These are phyloP conservation scores for Pelargonium myrrhifolium DNA, from an alignment of 441 rosid species.

Conservation along the genomic window DNA sequence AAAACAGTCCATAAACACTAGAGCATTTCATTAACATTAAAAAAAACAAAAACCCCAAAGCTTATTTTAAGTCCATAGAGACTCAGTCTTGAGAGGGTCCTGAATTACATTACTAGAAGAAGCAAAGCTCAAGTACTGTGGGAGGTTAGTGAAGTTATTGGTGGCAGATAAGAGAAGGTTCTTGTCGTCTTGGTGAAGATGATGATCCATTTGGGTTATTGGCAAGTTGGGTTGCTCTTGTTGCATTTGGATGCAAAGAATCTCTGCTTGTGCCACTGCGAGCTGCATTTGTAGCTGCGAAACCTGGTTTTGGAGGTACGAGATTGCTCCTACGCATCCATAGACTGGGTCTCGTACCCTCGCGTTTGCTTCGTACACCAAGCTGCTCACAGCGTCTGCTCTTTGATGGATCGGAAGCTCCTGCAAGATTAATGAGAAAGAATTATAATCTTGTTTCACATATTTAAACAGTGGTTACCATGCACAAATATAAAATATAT, in stretches of 20 bases:
- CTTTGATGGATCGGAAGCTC: conserved; percentile 77
- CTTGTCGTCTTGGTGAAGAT: conserved; percentile 24
- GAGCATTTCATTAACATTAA: conserved; percentile 1
- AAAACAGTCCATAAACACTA: not conserved
- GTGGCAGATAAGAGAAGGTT: conserved; percentile 30
- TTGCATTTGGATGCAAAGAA: conserved; percentile 78
- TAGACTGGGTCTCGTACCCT: conserved; percentile 87
- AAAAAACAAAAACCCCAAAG: not conserved
- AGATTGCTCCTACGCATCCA: conserved; percentile 87
- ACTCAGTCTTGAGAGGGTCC: conserved; percentile 68
- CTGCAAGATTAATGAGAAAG: conserved; percentile 23
- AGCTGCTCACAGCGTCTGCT: conserved; percentile 83
- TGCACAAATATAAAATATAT: no score
- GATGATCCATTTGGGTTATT: conserved; percentile 22
- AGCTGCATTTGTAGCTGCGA: conserved; percentile 88
- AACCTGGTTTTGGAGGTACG: conserved; percentile 76
- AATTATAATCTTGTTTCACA: no score
- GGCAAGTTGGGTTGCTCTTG: conserved; percentile 35
- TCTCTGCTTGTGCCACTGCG: conserved; percentile 84
- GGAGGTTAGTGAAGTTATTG: conserved; percentile 21
- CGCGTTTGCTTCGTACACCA: conserved; percentile 87
- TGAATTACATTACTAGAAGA: conserved; percentile 49
- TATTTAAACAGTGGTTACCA: no score
- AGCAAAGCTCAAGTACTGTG: conserved; percentile 41
- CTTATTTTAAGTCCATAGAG: conserved; percentile 51